Conservation (phyloP, 1,284 basidiomycete genomes). For the Phlebopus sp. region DNA sequence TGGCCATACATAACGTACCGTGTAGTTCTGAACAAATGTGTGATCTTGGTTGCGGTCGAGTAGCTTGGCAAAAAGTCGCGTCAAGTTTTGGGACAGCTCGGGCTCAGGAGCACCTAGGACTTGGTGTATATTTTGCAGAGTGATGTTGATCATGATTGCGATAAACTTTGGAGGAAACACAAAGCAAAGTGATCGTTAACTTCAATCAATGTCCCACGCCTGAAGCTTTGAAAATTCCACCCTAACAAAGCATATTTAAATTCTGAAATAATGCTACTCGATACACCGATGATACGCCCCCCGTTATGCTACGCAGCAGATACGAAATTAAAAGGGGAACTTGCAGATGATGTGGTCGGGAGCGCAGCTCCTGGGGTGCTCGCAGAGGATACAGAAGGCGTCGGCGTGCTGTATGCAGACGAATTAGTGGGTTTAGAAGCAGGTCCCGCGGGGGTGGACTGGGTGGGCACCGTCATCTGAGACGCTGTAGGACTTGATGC, state of each 20-base stretch:
- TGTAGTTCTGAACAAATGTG: constrained; percentile 16
- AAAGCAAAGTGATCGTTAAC: neutral
- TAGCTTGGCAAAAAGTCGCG: constrained; percentile 18
- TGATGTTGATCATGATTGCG: constrained; percentile 5
- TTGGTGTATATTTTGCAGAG: constrained; percentile 4
- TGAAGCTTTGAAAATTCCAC: no score
- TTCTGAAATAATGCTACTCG: neutral
- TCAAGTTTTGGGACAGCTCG: constrained; percentile 7
- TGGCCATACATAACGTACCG: constrained; percentile 8
- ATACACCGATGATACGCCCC: neutral
- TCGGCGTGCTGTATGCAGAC: neutral
- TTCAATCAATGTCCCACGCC: neutral
- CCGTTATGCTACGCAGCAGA: neutral
- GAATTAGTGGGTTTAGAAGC: neutral
- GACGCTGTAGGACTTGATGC: neutral
- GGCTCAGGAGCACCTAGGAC: constrained; percentile 6
- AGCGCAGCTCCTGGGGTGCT: neutral
- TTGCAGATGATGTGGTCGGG: neutral
- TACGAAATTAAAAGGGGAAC: constrained; percentile 2
- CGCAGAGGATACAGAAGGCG: neutral
- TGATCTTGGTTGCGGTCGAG: constrained; percentile 19
- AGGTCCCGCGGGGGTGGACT: neutral
- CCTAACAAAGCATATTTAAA: neutral
- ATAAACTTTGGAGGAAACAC: neutral
- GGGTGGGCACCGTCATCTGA: neutral